These are phyloP conservation scores for Neopestalotiopsis rosae DNA, from an alignment of 2,329 filamentous ascomycete genomes.

Conservation along the genomic window DNA sequence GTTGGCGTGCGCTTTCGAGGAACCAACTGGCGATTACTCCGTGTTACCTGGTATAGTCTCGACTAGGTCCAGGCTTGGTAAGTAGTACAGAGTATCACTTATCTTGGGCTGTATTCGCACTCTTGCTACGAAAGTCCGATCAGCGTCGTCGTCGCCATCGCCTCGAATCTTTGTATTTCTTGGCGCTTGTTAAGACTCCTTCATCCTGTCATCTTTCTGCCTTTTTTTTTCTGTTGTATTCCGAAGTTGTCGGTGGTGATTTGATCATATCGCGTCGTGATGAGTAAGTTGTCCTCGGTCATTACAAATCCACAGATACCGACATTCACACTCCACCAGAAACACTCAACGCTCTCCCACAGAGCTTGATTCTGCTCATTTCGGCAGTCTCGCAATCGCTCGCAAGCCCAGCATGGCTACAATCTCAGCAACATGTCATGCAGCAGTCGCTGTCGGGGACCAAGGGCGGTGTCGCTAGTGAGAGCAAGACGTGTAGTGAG, in stretches of 20 bases:
- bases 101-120: neutral
- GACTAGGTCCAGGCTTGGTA: too few relatives aligned
- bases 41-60: neutral
- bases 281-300: neutral
- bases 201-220: neutral
- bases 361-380: neutral
- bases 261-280: neutral
- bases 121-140: neutral
- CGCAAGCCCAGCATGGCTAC: conserved; percentile 26
- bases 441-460: conserved; percentile 21
- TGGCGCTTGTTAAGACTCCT: neutral
- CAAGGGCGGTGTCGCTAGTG: conserved; percentile 36
- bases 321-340: neutral
- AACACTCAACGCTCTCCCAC: neutral
- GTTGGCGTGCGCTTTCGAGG: neutral
- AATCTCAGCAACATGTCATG: conserved; percentile 26
- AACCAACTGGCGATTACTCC: neutral
- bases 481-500: conserved; percentile 38
- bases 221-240: neutral
- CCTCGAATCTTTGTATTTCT: neutral
- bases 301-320: neutral
- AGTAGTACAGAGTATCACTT: too few relatives aligned
- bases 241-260: neutral
- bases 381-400: conserved; percentile 15
- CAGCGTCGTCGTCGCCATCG: too few relatives aligned